Conservation (phyloP, 805 yeast genomes). For the Saccharomycopsis babjevae region DNA sequence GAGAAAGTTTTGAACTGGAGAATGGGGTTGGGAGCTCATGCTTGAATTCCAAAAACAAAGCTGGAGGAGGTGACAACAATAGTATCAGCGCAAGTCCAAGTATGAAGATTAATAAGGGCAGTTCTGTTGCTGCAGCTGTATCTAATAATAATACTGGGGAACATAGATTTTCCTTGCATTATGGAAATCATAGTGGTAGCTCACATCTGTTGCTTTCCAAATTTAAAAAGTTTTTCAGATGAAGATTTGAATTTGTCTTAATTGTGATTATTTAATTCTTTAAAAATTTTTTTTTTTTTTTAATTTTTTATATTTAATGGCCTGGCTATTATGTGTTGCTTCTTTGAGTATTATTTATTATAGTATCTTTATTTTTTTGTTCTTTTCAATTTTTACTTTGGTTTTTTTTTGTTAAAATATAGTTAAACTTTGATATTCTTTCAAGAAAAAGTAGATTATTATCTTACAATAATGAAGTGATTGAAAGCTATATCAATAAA, state of each 20-base stretch:
- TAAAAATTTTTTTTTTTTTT: neutral
- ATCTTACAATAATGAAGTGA: no score
- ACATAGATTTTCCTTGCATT: neutral
- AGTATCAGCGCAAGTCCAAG: neutral
- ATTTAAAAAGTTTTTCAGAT: conserved; percentile 11
- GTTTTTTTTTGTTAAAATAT: neutral
- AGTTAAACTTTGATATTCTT: neutral
- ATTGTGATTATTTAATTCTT: neutral
- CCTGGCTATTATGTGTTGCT: neutral
- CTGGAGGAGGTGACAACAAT: neutral
- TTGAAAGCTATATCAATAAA: no score
- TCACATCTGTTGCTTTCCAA: conserved; percentile 5
- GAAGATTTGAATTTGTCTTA: neutral
- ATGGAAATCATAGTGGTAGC: neutral
- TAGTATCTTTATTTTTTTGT: neutral
- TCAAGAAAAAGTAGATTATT: neutral
- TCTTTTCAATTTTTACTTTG: neutral
- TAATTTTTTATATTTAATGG: neutral
- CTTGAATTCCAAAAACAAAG: neutral
- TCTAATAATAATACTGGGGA: neutral
- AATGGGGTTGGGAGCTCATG: conserved; percentile 1
- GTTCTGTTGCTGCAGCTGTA: neutral
- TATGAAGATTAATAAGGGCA: neutral
- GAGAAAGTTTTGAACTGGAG: conserved; percentile 11
- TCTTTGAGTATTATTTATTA: neutral